Evolutionary conservation across 106 monocot genomes (phyloP).

Genomic region (Dendrobium catenatum): DNA sequence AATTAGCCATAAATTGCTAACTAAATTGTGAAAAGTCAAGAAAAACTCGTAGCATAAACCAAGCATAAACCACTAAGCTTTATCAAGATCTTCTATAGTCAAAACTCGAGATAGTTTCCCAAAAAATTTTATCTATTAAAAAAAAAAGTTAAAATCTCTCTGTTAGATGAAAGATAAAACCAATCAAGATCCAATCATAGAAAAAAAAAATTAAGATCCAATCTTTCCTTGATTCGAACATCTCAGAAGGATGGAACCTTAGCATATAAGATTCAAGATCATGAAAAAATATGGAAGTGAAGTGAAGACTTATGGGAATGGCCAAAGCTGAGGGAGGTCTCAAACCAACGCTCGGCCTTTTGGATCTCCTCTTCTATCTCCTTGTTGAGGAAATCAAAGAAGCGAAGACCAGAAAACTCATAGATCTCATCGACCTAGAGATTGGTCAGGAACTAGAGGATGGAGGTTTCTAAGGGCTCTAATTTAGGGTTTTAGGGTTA

Average conservation of each 20-base stretch:
- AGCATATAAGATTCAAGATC: neutral
- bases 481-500: neutral
- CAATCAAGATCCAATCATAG: neutral
- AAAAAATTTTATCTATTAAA: neutral
- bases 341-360: constrained; percentile 75
- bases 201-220: too few species aligned
- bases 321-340: constrained; percentile 14
- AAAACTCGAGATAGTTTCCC: neutral
- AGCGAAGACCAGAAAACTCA: constrained; percentile 75
- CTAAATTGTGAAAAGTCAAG: neutral
- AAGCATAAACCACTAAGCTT: neutral
- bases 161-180: neutral
- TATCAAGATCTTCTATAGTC: neutral
- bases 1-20: neutral
- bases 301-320: constrained; percentile 48
- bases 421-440: constrained; percentile 55
- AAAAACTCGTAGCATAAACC: neutral
- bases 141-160: too few species aligned
- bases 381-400: constrained; percentile 68
- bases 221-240: neutral
- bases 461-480: neutral
- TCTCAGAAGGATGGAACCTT: neutral
- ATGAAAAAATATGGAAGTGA: neutral
- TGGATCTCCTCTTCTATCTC: constrained; percentile 59
- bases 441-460: neutral